These are phyloP conservation scores for Niveomyces coronatus DNA, from an alignment of 2,329 filamentous ascomycete species.

Conservation along the genomic window DNA sequence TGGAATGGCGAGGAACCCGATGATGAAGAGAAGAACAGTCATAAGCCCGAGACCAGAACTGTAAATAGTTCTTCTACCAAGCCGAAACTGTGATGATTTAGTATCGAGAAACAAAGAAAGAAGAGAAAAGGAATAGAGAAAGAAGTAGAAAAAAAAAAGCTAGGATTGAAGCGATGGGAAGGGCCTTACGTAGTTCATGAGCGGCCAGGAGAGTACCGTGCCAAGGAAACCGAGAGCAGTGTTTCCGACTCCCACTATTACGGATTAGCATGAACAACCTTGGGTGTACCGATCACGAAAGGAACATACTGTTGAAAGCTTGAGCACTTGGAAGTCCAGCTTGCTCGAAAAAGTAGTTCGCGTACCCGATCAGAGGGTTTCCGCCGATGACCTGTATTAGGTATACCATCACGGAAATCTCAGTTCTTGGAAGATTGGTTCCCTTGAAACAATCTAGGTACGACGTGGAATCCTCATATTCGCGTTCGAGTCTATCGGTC, in stretches of 20 bases:
- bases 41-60: conserved; percentile 12
- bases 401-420: conserved; percentile 51
- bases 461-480: conserved; percentile 35
- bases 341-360: conserved; percentile 32
- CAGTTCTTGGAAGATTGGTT: conserved; percentile 33
- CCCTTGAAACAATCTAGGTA: conserved; percentile 42
- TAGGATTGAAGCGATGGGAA: too few species aligned
- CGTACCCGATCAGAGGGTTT: conserved; percentile 54
- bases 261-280: too few species aligned
- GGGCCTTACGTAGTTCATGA: conserved; percentile 27
- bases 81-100: too few species aligned
- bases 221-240: conserved; percentile 31
- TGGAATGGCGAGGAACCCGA: conserved; percentile 29
- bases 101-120: too few species aligned
- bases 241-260: conserved; percentile 26
- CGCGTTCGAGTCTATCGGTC: conserved; percentile 46
- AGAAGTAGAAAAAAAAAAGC: too few species aligned
- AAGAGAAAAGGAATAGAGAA: too few species aligned
- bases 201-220: conserved; percentile 29
- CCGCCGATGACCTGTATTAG: conserved; percentile 55
- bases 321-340: conserved; percentile 17
- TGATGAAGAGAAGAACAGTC: conserved; percentile 29
- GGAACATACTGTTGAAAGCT: conserved; percentile 15
- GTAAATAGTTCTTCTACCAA: conserved; percentile 32
- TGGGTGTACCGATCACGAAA: too few species aligned